Evolutionary conservation across 2,329 filamentous ascomycete species (phyloP), one percentile per base, ranked within the genome.

Genomic region (Penicillium sp.): DNA sequence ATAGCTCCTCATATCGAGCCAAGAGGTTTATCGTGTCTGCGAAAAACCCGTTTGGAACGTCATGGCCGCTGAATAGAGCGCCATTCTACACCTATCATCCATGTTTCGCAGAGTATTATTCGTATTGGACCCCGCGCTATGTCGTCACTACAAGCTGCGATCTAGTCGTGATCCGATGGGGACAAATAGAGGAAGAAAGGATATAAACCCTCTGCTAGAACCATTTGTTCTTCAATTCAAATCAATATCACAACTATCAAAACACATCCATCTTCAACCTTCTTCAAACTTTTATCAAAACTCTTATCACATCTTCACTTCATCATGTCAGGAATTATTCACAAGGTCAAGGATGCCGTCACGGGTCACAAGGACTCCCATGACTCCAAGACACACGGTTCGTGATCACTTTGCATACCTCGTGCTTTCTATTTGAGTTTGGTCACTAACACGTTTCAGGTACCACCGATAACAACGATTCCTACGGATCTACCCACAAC

Each of bases 271-370:
- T 34, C 10, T 29, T 14, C 31, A 34, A 34, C 13, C 31, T 27
- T 27, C 31, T 9, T 24, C 45, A 40, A 29, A 16, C n/a, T 36
- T 43, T 9, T 31, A 47, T 27, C 11, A 10, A 18, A 5, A 21
- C 21, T 9, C n/a, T 10, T n/a, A 46, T 14, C 31, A 47, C 18
- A 40, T 18, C 14, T 7, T 21, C n/a, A 42, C 11, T 31, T 52
- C 72, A 72, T 52, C 56, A 82, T 81, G 79, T 77, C 77, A 38
- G 66, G 67, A 47, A 64, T 79, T 50, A 63, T 79, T 52, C 71
- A 80, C 66, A 81, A 80, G 56, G 73, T 79, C 50, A 81, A 80
- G 67, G 74, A 80, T 39, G 75, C 67, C 58, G 56, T 81, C 48
- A 65, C 63, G 24, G 64, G 72, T 29, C 63, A 71, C 60, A 61